These are phyloP conservation scores for Teratosphaeria epicoccoides DNA, from an alignment of 2,329 filamentous ascomycete species.

Conservation along the genomic window DNA sequence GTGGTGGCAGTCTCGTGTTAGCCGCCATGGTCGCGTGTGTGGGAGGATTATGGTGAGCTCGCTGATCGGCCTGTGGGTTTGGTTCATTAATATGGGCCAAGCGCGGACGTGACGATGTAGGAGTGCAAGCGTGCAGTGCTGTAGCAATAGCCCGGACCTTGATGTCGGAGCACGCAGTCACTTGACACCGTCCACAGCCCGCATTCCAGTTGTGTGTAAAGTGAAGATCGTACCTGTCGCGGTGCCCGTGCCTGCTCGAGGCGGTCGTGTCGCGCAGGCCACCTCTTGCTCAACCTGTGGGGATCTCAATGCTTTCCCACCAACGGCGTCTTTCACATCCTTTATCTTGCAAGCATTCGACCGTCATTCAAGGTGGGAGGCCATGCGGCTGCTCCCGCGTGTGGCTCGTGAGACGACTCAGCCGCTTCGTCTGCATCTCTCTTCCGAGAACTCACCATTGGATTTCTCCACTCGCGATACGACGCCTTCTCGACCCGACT, in stretches of 20 bases:
- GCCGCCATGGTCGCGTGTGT: conserved; percentile 17
- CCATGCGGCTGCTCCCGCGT: background rate
- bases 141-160: background rate
- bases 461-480: background rate
- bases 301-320: background rate
- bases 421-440: background rate
- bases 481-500: background rate
- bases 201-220: background rate
- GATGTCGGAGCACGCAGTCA: background rate
- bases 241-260: background rate
- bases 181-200: background rate
- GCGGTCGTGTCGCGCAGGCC: background rate
- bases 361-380: background rate
- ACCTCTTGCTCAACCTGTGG: background rate
- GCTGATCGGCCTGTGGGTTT: background rate
- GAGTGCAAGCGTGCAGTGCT: background rate
- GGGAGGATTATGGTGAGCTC: background rate
- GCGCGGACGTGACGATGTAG: background rate
- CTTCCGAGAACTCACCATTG: background rate
- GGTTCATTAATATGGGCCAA: background rate
- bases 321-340: background rate
- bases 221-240: background rate
- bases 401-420: background rate
- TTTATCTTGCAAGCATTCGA: background rate
- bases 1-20: conserved; percentile 8